Evolutionary conservation across 2,329 filamentous ascomycete genomes (phyloP).

Genomic region (Fulvia fulva): DNA sequence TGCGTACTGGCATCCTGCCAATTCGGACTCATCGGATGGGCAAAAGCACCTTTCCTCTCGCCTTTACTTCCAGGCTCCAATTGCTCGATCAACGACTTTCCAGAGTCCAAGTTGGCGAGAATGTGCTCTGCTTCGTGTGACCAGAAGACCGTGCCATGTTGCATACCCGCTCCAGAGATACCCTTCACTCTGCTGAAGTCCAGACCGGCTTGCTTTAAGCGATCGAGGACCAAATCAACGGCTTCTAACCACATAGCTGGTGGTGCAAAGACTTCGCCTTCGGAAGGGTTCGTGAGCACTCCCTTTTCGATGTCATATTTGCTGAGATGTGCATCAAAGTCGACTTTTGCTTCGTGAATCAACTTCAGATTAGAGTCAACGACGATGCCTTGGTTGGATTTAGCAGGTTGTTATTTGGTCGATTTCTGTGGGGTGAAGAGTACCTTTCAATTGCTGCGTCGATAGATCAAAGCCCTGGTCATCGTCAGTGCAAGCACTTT

Average conservation of each 20-base stretch:
- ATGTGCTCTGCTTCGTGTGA: conserved; percentile 62
- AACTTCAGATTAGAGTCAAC: conserved; percentile 79
- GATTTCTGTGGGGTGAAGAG: too few species aligned
- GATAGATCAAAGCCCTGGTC: conserved; percentile 79
- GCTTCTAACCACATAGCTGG: conserved; percentile 94
- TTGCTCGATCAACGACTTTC: conserved; percentile 66
- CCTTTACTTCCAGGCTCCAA: conserved; percentile 46
- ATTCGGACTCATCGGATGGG: conserved; percentile 85
- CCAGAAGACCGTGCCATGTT: conserved; percentile 98
- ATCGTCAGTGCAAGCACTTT: neutral
- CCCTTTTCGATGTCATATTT: conserved; percentile 74
- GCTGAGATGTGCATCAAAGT: conserved; percentile 83
- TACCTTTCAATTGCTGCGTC: conserved; percentile 93
- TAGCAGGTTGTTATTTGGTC: too few species aligned
- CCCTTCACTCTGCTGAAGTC: conserved; percentile 73
- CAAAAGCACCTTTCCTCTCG: conserved; percentile 58
- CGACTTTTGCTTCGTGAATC: conserved; percentile 80
- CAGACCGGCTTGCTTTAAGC: conserved; percentile 65
- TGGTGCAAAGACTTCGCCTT: conserved; percentile 87
- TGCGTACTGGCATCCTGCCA: conserved; percentile 98
- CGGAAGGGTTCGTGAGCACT: conserved; percentile 73
- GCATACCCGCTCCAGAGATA: conserved; percentile 88
- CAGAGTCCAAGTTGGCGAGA: conserved; percentile 58
- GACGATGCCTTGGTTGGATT: conserved; percentile 61
- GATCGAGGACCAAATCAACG: conserved; percentile 75